phyloP scores from a whole-genome alignment of 345 rosid species.

The Leavenworthia alabamica region DNA sequence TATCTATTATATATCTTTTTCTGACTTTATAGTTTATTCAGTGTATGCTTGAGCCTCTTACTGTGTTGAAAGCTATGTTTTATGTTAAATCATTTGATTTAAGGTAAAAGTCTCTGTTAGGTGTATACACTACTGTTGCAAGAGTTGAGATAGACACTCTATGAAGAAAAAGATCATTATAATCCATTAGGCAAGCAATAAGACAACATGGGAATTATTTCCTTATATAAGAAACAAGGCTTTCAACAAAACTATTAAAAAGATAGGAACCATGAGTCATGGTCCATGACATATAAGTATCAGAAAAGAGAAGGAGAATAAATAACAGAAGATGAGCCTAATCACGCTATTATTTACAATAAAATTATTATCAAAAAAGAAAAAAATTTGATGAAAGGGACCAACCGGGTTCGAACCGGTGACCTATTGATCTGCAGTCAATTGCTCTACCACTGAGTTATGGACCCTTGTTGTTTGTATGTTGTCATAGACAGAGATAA shows the following conservation, averaged over 20 bases:
- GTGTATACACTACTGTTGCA: too few species aligned
- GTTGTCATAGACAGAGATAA: background rate
- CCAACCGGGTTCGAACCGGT: slow-evolving; percentile 50
- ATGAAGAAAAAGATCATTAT: background rate
- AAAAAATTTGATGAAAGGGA: slow-evolving; percentile 26
- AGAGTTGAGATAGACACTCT: background rate
- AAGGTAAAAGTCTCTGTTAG: background rate
- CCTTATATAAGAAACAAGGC: background rate
- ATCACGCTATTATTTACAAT: background rate
- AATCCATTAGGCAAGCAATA: background rate
- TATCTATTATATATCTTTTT: slow-evolving; percentile 1
- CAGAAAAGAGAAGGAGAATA: background rate
- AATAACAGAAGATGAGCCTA: background rate
- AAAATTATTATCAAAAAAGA: background rate
- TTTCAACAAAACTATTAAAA: background rate
- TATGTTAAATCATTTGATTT: background rate
- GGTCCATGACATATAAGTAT: background rate
- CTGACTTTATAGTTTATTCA: background rate
- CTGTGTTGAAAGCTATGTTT: background rate
- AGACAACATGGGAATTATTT: background rate
- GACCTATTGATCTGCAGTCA: slow-evolving; percentile 92
- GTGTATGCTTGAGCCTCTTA: background rate
- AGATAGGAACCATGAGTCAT: background rate
- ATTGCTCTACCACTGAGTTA: slow-evolving; percentile 94
- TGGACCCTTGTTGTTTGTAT: slow-evolving; percentile 31